Evolutionary conservation across 1,284 basidiomycete species (phyloP).

Genomic region (Xerocomus amazonicus): DNA sequence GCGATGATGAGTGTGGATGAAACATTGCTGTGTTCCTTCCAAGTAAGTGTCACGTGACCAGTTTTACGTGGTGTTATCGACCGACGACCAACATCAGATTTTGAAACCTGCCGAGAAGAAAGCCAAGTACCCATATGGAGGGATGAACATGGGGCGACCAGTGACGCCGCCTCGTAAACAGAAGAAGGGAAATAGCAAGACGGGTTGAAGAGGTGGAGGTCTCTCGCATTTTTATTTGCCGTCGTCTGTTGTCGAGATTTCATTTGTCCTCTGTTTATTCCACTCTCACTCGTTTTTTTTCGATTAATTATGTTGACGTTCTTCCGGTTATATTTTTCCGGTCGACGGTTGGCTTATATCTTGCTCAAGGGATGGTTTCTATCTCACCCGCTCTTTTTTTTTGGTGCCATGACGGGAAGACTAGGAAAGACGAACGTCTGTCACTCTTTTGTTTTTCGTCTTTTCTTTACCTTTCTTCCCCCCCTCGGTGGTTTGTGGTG

Average conservation of each 20-base stretch:
- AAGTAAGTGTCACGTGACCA: constrained; percentile 54
- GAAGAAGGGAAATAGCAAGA: constrained; percentile 75
- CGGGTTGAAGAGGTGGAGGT: constrained; percentile 45
- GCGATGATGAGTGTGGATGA: constrained; percentile 99
- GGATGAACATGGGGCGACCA: constrained; percentile 75
- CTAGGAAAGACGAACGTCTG: too few relatives aligned
- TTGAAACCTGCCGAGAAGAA: constrained; percentile 99
- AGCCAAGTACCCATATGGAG: constrained; percentile 84
- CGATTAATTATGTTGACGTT: constrained; percentile 8
- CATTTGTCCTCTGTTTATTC: constrained; percentile 15
- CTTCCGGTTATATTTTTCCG: constrained; percentile 4
- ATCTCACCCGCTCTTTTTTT: constrained; percentile 1
- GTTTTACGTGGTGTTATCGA: too few relatives aligned
- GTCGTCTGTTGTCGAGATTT: constrained; percentile 2
- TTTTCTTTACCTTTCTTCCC: not conserved
- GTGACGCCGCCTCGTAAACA: constrained; percentile 81
- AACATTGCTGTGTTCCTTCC: constrained; percentile 97
- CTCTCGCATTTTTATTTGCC: constrained; percentile 26
- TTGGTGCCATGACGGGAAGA: constrained; percentile 9
- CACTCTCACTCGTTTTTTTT: constrained; percentile 11
- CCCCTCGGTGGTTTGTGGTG: too few relatives aligned
- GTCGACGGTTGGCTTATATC: constrained; percentile 25
- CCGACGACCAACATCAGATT: constrained; percentile 52
- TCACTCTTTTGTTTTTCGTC: too few relatives aligned
- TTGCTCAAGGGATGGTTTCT: constrained; percentile 25